A percentile compares a stretch with the other conserved stretches of the same genome.
These are phyloP conservation scores for Scutellaria galericulata DNA, from an alignment of 257 asterid species.

Conservation along the genomic window DNA sequence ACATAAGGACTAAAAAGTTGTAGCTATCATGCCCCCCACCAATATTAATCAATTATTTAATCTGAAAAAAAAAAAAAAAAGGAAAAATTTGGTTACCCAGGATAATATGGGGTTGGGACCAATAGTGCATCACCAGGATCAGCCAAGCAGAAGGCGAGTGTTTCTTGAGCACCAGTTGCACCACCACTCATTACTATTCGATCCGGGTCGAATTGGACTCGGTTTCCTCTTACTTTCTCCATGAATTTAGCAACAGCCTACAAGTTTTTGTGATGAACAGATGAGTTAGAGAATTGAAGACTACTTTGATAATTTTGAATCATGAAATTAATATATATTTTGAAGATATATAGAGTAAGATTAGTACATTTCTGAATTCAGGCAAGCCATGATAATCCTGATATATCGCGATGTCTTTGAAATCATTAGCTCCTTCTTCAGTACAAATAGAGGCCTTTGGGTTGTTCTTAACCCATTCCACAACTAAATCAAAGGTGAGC, in stretches of 20 bases:
- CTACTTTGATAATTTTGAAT: too few relatives aligned
- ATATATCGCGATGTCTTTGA: constrained; percentile 64
- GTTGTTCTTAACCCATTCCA: constrained; percentile 61
- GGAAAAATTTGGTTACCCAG: constrained; percentile 51
- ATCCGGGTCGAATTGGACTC: constrained; percentile 67
- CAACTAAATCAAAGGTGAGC: constrained; percentile 66
- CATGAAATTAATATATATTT: too few relatives aligned
- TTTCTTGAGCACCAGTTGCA: constrained; percentile 88
- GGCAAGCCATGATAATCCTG: constrained; percentile 85
- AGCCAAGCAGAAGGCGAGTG: constrained; percentile 81
- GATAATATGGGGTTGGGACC: constrained; percentile 90
- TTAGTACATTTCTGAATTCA: constrained; percentile 68
- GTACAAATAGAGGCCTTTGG: constrained; percentile 74
- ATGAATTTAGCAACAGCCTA: constrained; percentile 89
- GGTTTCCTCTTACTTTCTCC: constrained; percentile 79
- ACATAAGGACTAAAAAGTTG: constrained; percentile 4
- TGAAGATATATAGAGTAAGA: neutral
- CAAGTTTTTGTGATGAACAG: constrained; percentile 1
- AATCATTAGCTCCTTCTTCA: constrained; percentile 50
- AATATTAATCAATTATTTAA: constrained; percentile 10
- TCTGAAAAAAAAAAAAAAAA: too few relatives aligned
- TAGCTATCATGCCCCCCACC: constrained; percentile 37
- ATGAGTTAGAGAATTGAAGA: neutral
- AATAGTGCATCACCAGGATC: constrained; percentile 81
- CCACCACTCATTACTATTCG: constrained; percentile 88